These are phyloP conservation scores for Lachnellula cervina DNA, from an alignment of 2,329 filamentous ascomycete species.

Conservation along the genomic window DNA sequence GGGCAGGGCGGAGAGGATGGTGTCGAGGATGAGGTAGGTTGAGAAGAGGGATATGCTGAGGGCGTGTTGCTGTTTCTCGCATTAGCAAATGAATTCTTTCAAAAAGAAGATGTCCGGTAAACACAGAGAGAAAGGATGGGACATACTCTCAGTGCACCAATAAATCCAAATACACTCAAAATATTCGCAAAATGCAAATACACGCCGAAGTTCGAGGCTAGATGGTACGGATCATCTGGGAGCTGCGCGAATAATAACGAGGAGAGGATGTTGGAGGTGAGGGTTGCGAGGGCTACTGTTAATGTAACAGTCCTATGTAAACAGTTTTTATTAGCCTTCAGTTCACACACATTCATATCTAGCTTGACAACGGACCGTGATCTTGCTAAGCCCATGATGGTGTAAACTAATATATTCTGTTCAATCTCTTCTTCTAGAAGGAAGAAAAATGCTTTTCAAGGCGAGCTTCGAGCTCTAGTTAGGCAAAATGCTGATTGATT, in stretches of 20 bases:
- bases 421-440: background rate
- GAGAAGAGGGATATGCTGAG: constrained; percentile 27
- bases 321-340: background rate
- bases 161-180: constrained; percentile 36
- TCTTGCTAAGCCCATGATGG: constrained; percentile 10
- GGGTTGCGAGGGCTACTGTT: constrained; percentile 24
- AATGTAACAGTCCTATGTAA: constrained; percentile 27
- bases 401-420: background rate
- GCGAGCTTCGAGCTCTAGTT: background rate
- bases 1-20: constrained; percentile 26
- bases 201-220: constrained; percentile 31
- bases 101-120: background rate
- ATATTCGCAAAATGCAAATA: constrained; percentile 38
- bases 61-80: constrained; percentile 24
- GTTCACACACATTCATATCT: background rate
- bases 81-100: background rate
- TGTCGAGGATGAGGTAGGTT: constrained; percentile 31
- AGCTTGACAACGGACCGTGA: constrained; percentile 6
- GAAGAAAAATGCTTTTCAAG: background rate
- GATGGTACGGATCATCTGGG: constrained; percentile 30
- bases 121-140: background rate
- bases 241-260: constrained; percentile 28
- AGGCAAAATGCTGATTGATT: background rate
- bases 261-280: constrained; percentile 29
- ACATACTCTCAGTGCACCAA: constrained; percentile 41